Percentiles rank a stretch among this genome's conserved stretches.
phyloP scores from a whole-genome alignment of 2,329 filamentous ascomycete genomes.

The Zelopaecilomyces penicillatus region DNA sequence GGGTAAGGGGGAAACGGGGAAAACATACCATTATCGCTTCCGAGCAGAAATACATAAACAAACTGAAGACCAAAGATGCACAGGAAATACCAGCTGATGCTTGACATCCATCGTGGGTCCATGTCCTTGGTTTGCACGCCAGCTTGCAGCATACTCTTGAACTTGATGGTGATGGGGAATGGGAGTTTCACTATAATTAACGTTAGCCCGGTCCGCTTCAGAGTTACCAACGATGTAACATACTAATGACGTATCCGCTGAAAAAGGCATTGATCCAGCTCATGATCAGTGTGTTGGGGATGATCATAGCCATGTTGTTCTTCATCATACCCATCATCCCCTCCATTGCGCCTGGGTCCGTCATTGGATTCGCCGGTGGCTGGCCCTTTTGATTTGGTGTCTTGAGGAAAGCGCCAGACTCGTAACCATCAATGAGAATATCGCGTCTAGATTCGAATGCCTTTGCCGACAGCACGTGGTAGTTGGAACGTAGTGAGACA shows the following conservation, averaged over 20 bases:
- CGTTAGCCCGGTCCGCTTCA: constrained; percentile 13
- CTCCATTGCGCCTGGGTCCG: constrained; percentile 93
- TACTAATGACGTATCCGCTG: constrained; percentile 94
- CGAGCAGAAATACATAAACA: constrained; percentile 93
- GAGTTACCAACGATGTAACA: constrained; percentile 5
- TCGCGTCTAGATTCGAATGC: constrained; percentile 77
- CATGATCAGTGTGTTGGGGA: constrained; percentile 98
- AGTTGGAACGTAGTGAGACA: constrained; percentile 75
- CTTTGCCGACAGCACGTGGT: constrained; percentile 65
- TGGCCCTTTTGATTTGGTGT: constrained; percentile 80
- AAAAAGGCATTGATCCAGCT: constrained; percentile 99
- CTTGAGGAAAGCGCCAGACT: constrained; percentile 81
- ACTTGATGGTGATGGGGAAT: constrained; percentile 95
- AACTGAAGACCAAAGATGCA: constrained; percentile 95
- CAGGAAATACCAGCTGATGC: constrained; percentile 97
- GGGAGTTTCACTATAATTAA: constrained; percentile 73
- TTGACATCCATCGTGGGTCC: constrained; percentile 97
- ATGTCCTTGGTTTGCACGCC: constrained; percentile 93
- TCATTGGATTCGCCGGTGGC: constrained; percentile 86
- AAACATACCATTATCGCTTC: constrained; percentile 82
- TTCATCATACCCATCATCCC: constrained; percentile 99
- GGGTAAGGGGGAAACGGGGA: neutral
- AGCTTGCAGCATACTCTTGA: constrained; percentile 98
- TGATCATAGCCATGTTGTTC: constrained; percentile 99
- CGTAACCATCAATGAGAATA: constrained; percentile 70